Evolutionary conservation across 1,284 basidiomycete genomes (phyloP).

Genomic region (Stereum hirsutum): DNA sequence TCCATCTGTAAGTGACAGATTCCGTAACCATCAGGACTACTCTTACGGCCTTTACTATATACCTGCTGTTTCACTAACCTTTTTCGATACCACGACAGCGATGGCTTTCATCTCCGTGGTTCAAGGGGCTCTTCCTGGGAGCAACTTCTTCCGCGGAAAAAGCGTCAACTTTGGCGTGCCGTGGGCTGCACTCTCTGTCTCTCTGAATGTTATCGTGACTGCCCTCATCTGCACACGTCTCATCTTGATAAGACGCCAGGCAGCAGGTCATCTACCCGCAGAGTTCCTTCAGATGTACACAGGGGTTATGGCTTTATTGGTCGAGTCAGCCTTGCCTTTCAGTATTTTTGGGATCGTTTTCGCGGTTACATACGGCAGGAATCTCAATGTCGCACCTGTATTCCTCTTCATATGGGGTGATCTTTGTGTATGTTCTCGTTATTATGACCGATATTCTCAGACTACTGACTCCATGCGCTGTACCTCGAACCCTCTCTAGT

Average conservation of each 20-base stretch:
- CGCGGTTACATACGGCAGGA: conserved; percentile 11
- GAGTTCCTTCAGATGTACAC: conserved; percentile 13
- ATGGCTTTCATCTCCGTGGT: conserved; percentile 14
- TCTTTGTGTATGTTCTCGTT: conserved; percentile 5
- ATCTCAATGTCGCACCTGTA: conserved; percentile 4
- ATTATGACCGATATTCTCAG: background rate
- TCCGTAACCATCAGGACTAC: no score
- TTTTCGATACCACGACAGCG: background rate
- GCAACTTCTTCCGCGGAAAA: conserved; percentile 9
- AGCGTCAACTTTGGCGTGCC: conserved; percentile 14
- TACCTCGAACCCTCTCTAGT: no score
- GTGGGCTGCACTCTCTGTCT: conserved; percentile 15
- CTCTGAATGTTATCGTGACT: conserved; percentile 16
- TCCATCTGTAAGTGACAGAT: conserved; percentile 19
- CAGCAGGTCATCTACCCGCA: conserved; percentile 7
- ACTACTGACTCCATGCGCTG: background rate
- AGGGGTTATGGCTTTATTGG: conserved; percentile 15
- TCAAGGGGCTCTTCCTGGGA: conserved; percentile 13
- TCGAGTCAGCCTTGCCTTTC: conserved; percentile 19
- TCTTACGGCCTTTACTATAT: no score
- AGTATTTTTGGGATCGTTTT: conserved; percentile 14
- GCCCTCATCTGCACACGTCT: conserved; percentile 15
- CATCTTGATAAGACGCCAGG: conserved; percentile 9
- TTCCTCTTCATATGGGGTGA: conserved; percentile 11
- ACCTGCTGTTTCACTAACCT: no score